Evolutionary conservation across 805 yeast species (phyloP), one percentile per base, ranked within the genome.

Genomic region (Spathaspora sp.): DNA sequence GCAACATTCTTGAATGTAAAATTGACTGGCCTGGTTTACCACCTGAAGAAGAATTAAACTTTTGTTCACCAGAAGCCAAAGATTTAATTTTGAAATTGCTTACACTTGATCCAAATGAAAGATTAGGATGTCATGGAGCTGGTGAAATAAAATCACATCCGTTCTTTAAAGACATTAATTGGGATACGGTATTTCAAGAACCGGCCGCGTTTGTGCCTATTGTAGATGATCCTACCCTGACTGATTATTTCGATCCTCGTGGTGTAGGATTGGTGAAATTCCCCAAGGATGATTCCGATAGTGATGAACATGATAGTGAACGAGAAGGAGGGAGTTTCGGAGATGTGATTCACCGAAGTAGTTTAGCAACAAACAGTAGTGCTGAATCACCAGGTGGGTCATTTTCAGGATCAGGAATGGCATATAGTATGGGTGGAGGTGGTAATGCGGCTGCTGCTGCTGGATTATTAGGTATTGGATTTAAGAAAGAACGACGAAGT

Each of bases 211-310:
- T 94, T 69, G 83, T 91, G 7, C 99, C 99, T 0, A 71, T 72
- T 11, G 71, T 81, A 8, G 89, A 84, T 6, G 79, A 89, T 59
- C 96, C 97, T 0, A 96, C 88, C 60, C 84, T 85, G 46, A 92
- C 97, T 0, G 96, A 90, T 49, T 93, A 94, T 63, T 94, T 93
- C 67, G 99, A 94, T 60, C 58, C 78, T 4, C 80, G 99, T 60
- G 99, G 99, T 3, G 98, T 97, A 0, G 83, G 78, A 10, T 69
- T 88, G 61, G 75, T 80, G 5, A 81, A 79, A 49, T 86, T 88
- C 52, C 85, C 87, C 0, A 61, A 68, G 45, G 78, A 74, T 42
- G 80, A 75, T 42, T 70, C 70, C 11, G 72, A 63, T 44, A 73
- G 70, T 14, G 69, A 65, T 32, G 66, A 63, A 7, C 68, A 67